A percentile compares a stretch with the other conserved stretches of the same genome.
phyloP scores from a whole-genome alignment of 2,329 filamentous ascomycete species.

The Colletotrichum sp. region DNA sequence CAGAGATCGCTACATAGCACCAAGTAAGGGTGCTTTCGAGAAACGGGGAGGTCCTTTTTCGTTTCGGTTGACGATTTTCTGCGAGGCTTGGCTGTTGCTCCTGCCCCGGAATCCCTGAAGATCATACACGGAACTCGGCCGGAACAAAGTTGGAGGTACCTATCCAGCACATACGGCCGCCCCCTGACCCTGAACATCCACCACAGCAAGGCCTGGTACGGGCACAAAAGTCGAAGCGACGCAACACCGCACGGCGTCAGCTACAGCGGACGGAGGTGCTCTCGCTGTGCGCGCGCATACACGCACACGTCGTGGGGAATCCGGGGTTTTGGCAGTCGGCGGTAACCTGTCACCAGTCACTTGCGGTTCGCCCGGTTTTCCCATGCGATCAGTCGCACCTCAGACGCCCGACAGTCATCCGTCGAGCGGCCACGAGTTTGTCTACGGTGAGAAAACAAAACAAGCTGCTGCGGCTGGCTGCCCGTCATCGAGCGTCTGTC shows the following conservation, averaged over 20 bases:
- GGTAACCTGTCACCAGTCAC: neutral
- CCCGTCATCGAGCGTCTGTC: conserved; percentile 1
- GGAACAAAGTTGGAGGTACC: conserved; percentile 1
- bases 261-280: neutral
- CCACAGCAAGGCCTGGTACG: neutral
- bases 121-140: conserved; percentile 16
- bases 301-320: neutral
- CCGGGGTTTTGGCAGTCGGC: neutral
- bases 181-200: conserved; percentile 6
- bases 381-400: neutral
- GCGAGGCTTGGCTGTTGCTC: neutral
- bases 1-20: neutral
- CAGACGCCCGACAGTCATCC: neutral
- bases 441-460: neutral
- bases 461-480: neutral
- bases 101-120: conserved; percentile 11
- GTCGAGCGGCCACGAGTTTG: neutral
- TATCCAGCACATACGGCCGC: neutral
- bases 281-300: neutral
- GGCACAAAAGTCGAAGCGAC: neutral
- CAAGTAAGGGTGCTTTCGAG: neutral
- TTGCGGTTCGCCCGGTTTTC: neutral
- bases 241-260: neutral
- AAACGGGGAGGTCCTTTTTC: neutral
- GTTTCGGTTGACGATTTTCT: neutral